Evolutionary conservation across 2,329 filamentous ascomycete genomes (phyloP).

Genomic region (Botryotinia calthae): DNA sequence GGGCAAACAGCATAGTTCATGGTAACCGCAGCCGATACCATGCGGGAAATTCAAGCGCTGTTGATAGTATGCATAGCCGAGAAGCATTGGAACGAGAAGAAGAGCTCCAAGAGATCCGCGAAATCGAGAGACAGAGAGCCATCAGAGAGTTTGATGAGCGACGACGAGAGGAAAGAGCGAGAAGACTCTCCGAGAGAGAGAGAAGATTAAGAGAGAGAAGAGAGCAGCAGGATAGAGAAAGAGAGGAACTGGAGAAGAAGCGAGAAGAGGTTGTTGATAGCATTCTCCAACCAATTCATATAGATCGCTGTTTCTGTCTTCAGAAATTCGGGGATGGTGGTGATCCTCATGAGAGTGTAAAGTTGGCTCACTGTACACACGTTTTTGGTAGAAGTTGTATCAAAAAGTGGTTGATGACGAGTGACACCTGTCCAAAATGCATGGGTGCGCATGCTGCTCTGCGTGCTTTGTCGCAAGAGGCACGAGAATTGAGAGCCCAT

Average conservation of each 20-base stretch:
- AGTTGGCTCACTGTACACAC: neutral
- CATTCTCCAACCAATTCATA: neutral
- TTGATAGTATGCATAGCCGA: neutral
- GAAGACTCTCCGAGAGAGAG: neutral
- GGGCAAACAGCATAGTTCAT: neutral
- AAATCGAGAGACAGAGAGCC: neutral
- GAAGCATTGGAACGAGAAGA: neutral
- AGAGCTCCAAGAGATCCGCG: neutral
- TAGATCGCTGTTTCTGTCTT: neutral
- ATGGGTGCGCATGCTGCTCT: neutral
- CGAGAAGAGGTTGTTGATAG: neutral
- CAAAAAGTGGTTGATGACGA: neutral
- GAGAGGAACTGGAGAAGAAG: neutral
- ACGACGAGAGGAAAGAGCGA: neutral
- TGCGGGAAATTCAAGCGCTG: neutral
- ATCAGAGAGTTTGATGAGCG: neutral
- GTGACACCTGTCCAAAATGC: neutral
- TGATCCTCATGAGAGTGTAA: neutral
- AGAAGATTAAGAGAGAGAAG: neutral
- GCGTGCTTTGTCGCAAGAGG: neutral
- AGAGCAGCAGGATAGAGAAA: neutral
- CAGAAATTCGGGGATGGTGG: neutral
- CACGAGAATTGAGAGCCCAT: too few relatives aligned
- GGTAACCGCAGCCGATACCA: too few relatives aligned
- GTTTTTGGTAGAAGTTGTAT: neutral